Evolutionary conservation across 1,284 basidiomycete species (phyloP).

Genomic region (Cryptococcus floricola): DNA sequence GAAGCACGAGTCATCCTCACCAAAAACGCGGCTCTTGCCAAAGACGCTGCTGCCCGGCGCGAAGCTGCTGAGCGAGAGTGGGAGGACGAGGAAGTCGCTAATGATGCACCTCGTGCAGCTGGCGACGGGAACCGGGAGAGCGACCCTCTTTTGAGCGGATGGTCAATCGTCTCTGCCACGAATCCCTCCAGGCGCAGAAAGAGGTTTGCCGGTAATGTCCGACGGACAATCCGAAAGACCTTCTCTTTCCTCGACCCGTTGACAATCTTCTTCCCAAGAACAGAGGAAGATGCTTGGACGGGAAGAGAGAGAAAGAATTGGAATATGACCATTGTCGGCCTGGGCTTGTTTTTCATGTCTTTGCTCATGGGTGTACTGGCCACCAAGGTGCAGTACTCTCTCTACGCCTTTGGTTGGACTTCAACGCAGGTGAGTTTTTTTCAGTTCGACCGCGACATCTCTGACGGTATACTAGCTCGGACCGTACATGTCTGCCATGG

Average conservation of each 20-base stretch:
- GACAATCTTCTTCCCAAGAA: slow-evolving; percentile 59
- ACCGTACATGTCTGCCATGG: slow-evolving; percentile 66
- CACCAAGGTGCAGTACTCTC: slow-evolving; percentile 68
- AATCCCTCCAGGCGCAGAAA: slow-evolving; percentile 20
- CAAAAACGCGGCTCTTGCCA: slow-evolving; percentile 36
- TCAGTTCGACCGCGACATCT: background rate
- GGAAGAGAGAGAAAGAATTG: slow-evolving; percentile 56
- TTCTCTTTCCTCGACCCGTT: slow-evolving; percentile 65
- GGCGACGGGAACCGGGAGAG: slow-evolving; percentile 1
- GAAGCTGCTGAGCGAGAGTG: slow-evolving; percentile 49
- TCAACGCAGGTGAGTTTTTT: slow-evolving; percentile 58
- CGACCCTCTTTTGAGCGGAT: slow-evolving; percentile 8
- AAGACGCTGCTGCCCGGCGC: slow-evolving; percentile 42
- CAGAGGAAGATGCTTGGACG: slow-evolving; percentile 47
- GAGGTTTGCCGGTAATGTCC: slow-evolving; percentile 30
- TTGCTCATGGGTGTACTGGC: slow-evolving; percentile 60
- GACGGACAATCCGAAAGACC: slow-evolving; percentile 32
- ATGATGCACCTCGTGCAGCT: background rate
- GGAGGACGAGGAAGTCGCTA: slow-evolving; percentile 31
- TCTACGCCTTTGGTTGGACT: slow-evolving; percentile 66
- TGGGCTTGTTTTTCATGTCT: slow-evolving; percentile 57
- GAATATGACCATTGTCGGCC: slow-evolving; percentile 61
- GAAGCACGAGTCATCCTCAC: slow-evolving; percentile 37
- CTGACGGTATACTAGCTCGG: slow-evolving; percentile 56
- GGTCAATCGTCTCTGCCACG: slow-evolving; percentile 6